Evolutionary conservation across 805 yeast genomes (phyloP).

Genomic region (Starmera dryadoides): DNA sequence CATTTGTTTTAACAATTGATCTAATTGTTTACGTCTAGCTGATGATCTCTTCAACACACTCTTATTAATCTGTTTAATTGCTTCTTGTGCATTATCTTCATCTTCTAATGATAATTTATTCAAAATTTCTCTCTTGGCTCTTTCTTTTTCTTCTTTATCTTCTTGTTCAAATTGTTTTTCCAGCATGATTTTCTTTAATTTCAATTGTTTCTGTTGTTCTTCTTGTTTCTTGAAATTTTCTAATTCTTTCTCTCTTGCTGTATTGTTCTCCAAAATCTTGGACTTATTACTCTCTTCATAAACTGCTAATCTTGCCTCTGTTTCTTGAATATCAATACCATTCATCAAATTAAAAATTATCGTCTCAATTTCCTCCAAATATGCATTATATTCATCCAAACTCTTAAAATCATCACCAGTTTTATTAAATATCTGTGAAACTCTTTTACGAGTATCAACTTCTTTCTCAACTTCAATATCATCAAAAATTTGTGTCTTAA

Average conservation of each 20-base stretch:
- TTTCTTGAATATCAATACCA: conserved; percentile 59
- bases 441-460: conserved; percentile 81
- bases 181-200: conserved; percentile 36
- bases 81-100: conserved; percentile 31
- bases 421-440: conserved; percentile 72
- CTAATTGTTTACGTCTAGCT: conserved; percentile 48
- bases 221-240: conserved; percentile 56
- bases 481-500: conserved; percentile 89
- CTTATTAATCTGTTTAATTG: conserved; percentile 44
- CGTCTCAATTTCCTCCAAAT: conserved; percentile 78
- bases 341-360: conserved; percentile 71
- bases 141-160: conserved; percentile 42
- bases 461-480: conserved; percentile 87
- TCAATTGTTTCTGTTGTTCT: conserved; percentile 64
- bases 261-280: conserved; percentile 69
- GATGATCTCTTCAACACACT: conserved; percentile 56
- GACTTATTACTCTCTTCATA: conserved; percentile 71
- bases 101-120: conserved; percentile 37
- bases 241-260: conserved; percentile 63
- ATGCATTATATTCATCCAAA: conserved; percentile 59
- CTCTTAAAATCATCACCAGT: conserved; percentile 63
- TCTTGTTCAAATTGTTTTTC: conserved; percentile 65
- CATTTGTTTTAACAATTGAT: conserved; percentile 30
- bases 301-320: conserved; percentile 56
- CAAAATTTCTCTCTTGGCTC: conserved; percentile 50